Evolutionary conservation across 768 basidiomycete genomes (phyloP), one percentile per base, ranked within the genome.

Genomic region (Lactarius vividus): DNA sequence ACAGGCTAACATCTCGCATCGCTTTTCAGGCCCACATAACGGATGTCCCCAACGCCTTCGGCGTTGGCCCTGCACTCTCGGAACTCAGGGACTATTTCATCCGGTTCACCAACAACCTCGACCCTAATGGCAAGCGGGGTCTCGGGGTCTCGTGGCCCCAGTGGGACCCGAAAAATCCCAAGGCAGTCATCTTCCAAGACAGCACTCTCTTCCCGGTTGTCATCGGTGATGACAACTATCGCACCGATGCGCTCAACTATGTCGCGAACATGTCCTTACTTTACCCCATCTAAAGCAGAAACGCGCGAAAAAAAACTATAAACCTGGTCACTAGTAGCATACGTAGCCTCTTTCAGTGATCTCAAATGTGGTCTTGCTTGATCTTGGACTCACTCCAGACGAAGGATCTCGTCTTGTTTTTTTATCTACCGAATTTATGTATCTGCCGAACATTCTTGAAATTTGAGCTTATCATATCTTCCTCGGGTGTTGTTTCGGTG

Each of bases 31-130:
- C 46, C 29, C 57, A 60, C 20, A 59, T 46, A 4, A 54, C 67
- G 9, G 67, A 70, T 42, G 61, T 70, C 20, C 1, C 59, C 11
- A 65, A 63, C 39, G 39, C 67, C 3, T 65, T 59, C 20, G 65
- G 61, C 8, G 18, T 11, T 31, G 31, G 31, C 31, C 31, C 31
- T 31, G 31, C 6, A 2, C 31, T 31, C 31, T 2, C 31, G 31
- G 64, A 63, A 59, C 46, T 70, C 26, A 65, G 18, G 31, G 67
- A 70, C 54, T 69, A 70, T 46, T 23, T 65, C 29, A 62, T 70
- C 26, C 57, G 44, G n/a, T 70, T 70, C 26, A 57, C 61, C 20
- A 68, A 62, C 39, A 61, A n/a, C n/a, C 58, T 70, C n/a, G 57
- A 70, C 26, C 69, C 69, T 31, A 70, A 70, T 26, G 69, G 58